A percentile compares a stretch with the other conserved stretches of the same genome.
These are phyloP conservation scores for Aspergillus nanangensis DNA, from an alignment of 495 filamentous ascomycete genomes.

Conservation along the genomic window DNA sequence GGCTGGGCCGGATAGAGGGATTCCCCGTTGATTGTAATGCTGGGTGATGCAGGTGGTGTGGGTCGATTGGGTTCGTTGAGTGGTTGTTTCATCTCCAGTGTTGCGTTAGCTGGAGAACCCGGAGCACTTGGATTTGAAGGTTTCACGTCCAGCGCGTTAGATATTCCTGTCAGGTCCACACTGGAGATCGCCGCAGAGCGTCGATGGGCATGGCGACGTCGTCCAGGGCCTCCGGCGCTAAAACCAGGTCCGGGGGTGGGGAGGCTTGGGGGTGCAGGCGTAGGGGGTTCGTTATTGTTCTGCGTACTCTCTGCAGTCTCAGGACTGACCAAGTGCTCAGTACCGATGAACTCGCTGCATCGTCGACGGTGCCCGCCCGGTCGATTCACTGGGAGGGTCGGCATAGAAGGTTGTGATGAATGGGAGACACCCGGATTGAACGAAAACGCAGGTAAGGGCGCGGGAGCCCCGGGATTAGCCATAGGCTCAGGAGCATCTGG, in stretches of 20 bases:
- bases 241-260: slow-evolving; percentile 44
- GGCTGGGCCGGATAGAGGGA: slow-evolving; percentile 30
- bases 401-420: slow-evolving; percentile 27
- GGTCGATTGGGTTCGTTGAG: slow-evolving; percentile 28
- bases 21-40: slow-evolving; percentile 26
- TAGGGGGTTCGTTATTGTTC: slow-evolving; percentile 50
- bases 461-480: slow-evolving; percentile 19
- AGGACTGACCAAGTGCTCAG: slow-evolving; percentile 57
- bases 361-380: slow-evolving; percentile 63
- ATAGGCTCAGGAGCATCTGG: slow-evolving; percentile 10
- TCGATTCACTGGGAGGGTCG: slow-evolving; percentile 23
- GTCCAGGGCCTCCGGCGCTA: slow-evolving; percentile 38
- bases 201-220: slow-evolving; percentile 76
- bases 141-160: slow-evolving; percentile 49
- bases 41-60: slow-evolving; percentile 34
- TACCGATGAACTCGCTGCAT: slow-evolving; percentile 75
- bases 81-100: slow-evolving; percentile 20
- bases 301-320: slow-evolving; percentile 59
- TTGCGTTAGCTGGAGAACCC: slow-evolving; percentile 54
- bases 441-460: slow-evolving; percentile 56
- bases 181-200: slow-evolving; percentile 85
- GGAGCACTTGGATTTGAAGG: slow-evolving; percentile 61
- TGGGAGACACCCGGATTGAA: slow-evolving; percentile 54
- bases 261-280: slow-evolving; percentile 42
- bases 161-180: slow-evolving; percentile 71